Evolutionary conservation across 306 rosid species (phyloP).

Genomic region (Citrullus colocynthis): DNA sequence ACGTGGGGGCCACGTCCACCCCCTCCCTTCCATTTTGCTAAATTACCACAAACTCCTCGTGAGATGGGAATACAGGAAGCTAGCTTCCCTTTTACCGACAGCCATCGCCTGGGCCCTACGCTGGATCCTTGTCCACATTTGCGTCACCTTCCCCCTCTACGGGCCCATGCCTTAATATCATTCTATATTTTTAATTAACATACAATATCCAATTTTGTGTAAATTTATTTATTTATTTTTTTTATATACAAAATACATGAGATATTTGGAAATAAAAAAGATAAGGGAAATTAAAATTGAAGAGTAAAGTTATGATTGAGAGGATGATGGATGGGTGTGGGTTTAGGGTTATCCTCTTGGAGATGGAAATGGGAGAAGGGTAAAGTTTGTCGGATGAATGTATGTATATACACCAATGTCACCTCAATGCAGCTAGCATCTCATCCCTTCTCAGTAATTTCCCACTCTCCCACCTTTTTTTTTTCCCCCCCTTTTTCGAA

Average conservation of each 20-base stretch:
- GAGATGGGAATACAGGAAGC: slow-evolving; percentile 1
- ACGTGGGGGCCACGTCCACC: slow-evolving; percentile 5
- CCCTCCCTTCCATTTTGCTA: neutral
- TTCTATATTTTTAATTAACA: too few relatives aligned
- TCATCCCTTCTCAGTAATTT: neutral
- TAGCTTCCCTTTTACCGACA: slow-evolving; percentile 54
- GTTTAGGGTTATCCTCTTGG: neutral
- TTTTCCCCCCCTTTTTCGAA: neutral
- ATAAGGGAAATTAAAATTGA: too few relatives aligned
- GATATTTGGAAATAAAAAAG: too few relatives aligned
- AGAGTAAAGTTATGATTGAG: neutral
- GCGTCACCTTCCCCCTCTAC: neutral
- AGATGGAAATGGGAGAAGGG: neutral
- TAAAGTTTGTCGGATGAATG: slow-evolving; percentile 3
- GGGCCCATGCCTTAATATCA: neutral
- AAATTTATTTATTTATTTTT: too few relatives aligned
- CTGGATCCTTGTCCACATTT: slow-evolving; percentile 8
- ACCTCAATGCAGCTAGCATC: neutral
- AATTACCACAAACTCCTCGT: neutral
- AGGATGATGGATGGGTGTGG: neutral
- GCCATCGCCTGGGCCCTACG: slow-evolving; percentile 16
- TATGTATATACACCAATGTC: neutral
- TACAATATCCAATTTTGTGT: too few relatives aligned
- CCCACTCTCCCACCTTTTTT: neutral
- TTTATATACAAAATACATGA: too few relatives aligned